Percentiles rank a stretch among this genome's conserved stretches.
These are phyloP conservation scores for Neofusicoccum sp. DNA, from an alignment of 2,329 filamentous ascomycete species.

Conservation along the genomic window DNA sequence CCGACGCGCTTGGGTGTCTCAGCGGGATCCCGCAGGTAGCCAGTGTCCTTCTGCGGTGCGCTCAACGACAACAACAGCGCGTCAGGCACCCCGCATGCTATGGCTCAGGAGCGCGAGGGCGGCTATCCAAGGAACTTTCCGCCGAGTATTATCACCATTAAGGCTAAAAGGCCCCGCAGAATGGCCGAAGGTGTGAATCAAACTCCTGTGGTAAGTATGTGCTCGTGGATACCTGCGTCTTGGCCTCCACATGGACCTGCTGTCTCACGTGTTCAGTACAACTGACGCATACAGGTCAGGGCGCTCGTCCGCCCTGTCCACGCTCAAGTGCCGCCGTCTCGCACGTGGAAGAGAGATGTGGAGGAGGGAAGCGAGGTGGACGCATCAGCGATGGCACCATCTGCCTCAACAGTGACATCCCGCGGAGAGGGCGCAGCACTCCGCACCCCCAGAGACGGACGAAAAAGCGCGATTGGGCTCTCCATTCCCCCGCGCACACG, in stretches of 20 bases:
- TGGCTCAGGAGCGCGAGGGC: too few relatives aligned
- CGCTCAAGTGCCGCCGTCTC: background rate
- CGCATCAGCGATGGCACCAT: background rate
- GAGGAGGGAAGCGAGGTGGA: background rate
- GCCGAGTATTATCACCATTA: background rate
- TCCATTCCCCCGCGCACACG: slow-evolving; percentile 1
- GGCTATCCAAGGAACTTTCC: background rate
- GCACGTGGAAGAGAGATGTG: background rate
- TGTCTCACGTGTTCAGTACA: background rate
- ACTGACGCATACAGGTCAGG: background rate
- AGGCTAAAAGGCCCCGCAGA: background rate
- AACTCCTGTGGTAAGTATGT: background rate
- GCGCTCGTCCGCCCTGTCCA: background rate
- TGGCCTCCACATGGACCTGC: background rate
- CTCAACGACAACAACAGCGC: background rate
- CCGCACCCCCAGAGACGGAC: slow-evolving; percentile 14
- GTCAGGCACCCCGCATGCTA: slow-evolving; percentile 7
- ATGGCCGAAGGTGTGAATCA: background rate
- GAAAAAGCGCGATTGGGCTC: background rate
- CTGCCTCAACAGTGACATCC: background rate
- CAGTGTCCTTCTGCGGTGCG: background rate
- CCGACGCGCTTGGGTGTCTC: background rate
- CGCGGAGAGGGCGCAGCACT: background rate
- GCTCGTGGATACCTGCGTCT: background rate
- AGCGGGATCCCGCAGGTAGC: background rate